Base-by-base conservation (phyloP, 805 yeast genomes). In the Schwanniomyces vanrijiae region DNA sequence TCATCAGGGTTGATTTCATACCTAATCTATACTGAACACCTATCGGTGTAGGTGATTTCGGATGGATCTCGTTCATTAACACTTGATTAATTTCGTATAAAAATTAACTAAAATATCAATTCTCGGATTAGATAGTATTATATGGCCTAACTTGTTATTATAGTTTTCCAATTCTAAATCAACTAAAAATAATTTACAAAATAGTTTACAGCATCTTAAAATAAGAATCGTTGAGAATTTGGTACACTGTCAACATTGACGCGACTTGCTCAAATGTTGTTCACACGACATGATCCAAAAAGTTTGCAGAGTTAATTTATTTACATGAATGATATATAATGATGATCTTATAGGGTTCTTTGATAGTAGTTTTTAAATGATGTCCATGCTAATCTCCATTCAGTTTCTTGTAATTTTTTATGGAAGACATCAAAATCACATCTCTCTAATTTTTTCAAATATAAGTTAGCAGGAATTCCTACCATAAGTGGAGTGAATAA, bases 381-480 rank as follows among this genome's bases (percentile, higher is more conserved):
- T 16, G 76, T 70, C 80, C 82, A 84, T 8, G 89, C 84, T 42
- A 85, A 65, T 49, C 81, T 69, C 90, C 90, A 86, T 53, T 83
- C 88, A 48, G 75, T 72, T 45, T 67, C 69, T 25, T 66, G 66
- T 40, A 82, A 61, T 37, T 66, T 70, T 13, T 71, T 69, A 54
- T 62, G 61, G 41, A 78, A 65, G 4, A 87, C 52, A 59, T 88
- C 88, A 59, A 88, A 88, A 60, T 86, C 87, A 49, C 65, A 56
- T 50, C 73, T 76, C 58, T 89, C 86, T 43, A 88, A 70, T 47
- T 73, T 73, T 47, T 77, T 77, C 52, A 88, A 69, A 56, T 82
- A 89, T 34, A 86, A 73, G 14, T 77, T 64, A 0, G 86, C 75
- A 0, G 95, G 95, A 3, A 86, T 70, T 0, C 84, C 78, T 16